Conservation (phyloP, 1,139 yeast genomes). For the Trichomonascaceae sp. region DNA sequence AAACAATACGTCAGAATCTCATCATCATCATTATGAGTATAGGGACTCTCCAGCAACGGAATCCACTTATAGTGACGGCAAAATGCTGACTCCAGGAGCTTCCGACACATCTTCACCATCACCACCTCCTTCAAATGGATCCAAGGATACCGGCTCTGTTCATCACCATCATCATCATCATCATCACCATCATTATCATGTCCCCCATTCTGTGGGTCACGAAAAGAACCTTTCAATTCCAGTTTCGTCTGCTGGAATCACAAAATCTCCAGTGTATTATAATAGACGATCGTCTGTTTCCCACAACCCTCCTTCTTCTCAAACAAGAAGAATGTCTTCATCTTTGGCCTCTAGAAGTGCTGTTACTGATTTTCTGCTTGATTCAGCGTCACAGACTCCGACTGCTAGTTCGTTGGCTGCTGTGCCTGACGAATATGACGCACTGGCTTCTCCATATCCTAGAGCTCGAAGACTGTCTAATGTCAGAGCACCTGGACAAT, state of each 20-base stretch:
- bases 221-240: conserved; percentile 4
- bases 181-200: conserved; percentile 9
- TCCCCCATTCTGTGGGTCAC: conserved; percentile 13
- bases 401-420: conserved; percentile 7
- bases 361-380: conserved; percentile 19
- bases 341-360: conserved; percentile 16
- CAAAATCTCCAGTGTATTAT: conserved; percentile 12
- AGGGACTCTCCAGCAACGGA: conserved; percentile 8
- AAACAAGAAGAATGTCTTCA: conserved; percentile 15
- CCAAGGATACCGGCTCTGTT: neutral
- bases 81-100: conserved; percentile 7
- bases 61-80: conserved; percentile 4
- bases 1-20: conserved; percentile 2
- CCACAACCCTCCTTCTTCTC: conserved; percentile 11
- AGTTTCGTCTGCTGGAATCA: conserved; percentile 7
- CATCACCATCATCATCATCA: conserved; percentile 10
- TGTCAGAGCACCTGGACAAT: conserved; percentile 15
- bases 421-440: conserved; percentile 19
- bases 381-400: conserved; percentile 8
- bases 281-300: conserved; percentile 9
- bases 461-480: conserved; percentile 22
- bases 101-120: conserved; percentile 16
- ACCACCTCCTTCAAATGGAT: conserved; percentile 10
- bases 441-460: conserved; percentile 20
- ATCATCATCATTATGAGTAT: conserved; percentile 11